Conservation (phyloP, 305 asterid genomes). For the Lippia alba region DNA sequence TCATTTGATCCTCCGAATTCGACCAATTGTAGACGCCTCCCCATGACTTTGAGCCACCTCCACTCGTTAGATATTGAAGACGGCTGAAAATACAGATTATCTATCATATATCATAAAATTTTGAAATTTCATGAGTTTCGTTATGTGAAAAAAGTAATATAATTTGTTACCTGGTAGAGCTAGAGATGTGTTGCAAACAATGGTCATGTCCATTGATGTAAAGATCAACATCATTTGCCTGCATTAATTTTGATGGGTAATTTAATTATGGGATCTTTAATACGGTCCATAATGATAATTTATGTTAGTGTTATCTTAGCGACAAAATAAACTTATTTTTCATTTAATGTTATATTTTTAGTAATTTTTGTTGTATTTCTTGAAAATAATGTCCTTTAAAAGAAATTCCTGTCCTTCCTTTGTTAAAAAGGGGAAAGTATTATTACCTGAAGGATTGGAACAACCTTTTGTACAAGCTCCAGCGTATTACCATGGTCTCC, state of each 20-base stretch:
- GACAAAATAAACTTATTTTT: too few species aligned
- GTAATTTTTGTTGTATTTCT: too few species aligned
- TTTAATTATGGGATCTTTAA: neutral
- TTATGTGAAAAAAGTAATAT: neutral
- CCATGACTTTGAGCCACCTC: constrained; percentile 88
- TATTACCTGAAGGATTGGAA: constrained; percentile 64
- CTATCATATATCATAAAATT: neutral
- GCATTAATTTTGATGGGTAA: constrained; percentile 15
- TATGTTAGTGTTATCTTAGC: too few species aligned
- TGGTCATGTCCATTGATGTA: constrained; percentile 86
- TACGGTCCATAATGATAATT: too few species aligned
- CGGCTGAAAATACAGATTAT: constrained; percentile 37
- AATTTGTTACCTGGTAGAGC: constrained; percentile 51
- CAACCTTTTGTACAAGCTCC: constrained; percentile 55
- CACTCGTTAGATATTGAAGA: constrained; percentile 70
- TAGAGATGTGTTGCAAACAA: constrained; percentile 69
- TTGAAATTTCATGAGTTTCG: too few species aligned
- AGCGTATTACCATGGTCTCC: constrained; percentile 60
- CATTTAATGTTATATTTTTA: too few species aligned
- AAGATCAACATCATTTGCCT: constrained; percentile 70
- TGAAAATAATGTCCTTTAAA: too few species aligned
- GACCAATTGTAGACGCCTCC: constrained; percentile 39
- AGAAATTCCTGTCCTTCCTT: neutral
- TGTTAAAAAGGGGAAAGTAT: too few species aligned
- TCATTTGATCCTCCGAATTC: constrained; percentile 43